These are phyloP conservation scores for Verbascum thapsus DNA, from an alignment of 257 asterid genomes.

Conservation along the genomic window DNA sequence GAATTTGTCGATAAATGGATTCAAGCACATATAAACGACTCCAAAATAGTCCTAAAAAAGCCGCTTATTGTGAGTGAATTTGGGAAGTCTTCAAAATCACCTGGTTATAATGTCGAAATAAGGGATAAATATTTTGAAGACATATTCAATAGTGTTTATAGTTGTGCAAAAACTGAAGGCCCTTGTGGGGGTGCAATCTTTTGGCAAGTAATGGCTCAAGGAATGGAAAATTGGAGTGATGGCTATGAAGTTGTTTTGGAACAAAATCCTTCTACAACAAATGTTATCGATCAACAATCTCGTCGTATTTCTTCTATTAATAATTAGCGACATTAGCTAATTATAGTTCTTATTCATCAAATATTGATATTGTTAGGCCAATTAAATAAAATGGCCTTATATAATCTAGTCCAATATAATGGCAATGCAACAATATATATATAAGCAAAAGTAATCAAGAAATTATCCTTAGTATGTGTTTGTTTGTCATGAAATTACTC, in stretches of 20 bases:
- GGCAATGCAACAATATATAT: too few species aligned
- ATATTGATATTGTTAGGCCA: slow-evolving; percentile 16
- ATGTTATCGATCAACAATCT: slow-evolving; percentile 48
- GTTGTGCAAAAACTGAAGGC: slow-evolving; percentile 48
- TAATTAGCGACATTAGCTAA: background rate
- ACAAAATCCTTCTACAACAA: slow-evolving; percentile 48
- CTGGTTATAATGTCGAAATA: slow-evolving; percentile 39
- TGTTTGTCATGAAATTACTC: too few species aligned
- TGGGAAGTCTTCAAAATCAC: slow-evolving; percentile 53
- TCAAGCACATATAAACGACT: slow-evolving; percentile 44
- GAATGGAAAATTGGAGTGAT: slow-evolving; percentile 56
- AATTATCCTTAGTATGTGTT: too few species aligned
- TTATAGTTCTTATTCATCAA: background rate
- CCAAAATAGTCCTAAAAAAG: slow-evolving; percentile 41
- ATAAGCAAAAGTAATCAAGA: too few species aligned
- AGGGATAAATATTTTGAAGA: slow-evolving; percentile 38
- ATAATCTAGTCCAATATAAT: too few species aligned
- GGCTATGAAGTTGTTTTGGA: slow-evolving; percentile 57
- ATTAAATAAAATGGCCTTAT: background rate
- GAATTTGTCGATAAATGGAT: slow-evolving; percentile 53
- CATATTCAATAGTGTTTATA: slow-evolving; percentile 37
- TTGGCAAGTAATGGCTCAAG: slow-evolving; percentile 63
- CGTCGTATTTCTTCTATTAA: slow-evolving; percentile 37
- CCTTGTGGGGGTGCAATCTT: slow-evolving; percentile 56
- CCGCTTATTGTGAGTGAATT: slow-evolving; percentile 56